Conservation (phyloP, 2,329 filamentous ascomycete genomes). For the Diaporthe sp. region DNA sequence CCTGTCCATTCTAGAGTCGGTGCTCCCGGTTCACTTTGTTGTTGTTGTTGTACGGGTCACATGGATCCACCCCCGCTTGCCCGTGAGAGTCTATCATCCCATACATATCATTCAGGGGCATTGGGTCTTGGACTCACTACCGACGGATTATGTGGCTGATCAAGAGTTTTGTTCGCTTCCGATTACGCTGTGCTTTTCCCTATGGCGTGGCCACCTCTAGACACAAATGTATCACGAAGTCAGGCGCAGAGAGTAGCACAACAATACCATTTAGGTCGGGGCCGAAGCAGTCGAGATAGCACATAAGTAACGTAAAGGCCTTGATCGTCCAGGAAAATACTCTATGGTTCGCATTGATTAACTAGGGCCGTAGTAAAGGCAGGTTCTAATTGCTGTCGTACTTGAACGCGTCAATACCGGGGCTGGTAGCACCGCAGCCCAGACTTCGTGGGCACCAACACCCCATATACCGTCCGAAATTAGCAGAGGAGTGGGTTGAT, state of each 20-base stretch:
- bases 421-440: background rate
- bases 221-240: background rate
- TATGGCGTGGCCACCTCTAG: background rate
- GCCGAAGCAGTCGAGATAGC: background rate
- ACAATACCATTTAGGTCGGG: background rate
- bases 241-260: background rate
- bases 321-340: too few relatives aligned
- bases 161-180: too few relatives aligned
- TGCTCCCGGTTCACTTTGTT: background rate
- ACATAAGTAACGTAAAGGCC: background rate
- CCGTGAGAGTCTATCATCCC: too few relatives aligned
- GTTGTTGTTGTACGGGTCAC: background rate
- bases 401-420: conserved; percentile 8
- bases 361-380: too few relatives aligned
- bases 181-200: background rate
- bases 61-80: conserved; percentile 8
- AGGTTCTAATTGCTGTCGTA: background rate
- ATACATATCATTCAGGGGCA: background rate
- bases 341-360: background rate
- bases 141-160: background rate
- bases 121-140: background rate
- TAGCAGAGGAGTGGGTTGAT: conserved; percentile 18
- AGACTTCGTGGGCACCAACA: background rate
- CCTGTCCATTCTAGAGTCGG: background rate
- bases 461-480: conserved; percentile 3